Conservation (phyloP, 2,329 filamentous ascomycete species). For the Keithomyces neogunnii region DNA sequence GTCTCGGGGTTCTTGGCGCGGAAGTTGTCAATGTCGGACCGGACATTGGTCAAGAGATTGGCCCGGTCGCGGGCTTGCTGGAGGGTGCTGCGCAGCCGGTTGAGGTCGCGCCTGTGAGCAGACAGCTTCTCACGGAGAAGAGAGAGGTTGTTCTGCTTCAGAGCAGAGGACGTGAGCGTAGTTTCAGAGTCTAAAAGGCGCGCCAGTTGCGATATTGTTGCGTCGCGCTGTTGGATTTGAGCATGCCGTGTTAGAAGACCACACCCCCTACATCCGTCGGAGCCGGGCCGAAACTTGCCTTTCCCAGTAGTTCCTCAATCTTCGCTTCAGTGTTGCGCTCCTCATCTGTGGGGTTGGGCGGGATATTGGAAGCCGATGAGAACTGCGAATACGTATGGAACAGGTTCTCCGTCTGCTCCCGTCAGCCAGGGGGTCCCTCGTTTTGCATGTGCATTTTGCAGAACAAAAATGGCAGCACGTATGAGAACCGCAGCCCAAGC, state of each 20-base stretch:
- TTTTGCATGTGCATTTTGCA: neutral
- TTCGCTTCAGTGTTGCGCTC: conserved; percentile 73
- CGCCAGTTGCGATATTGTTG: conserved; percentile 70
- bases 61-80: conserved; percentile 73
- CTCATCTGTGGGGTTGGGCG: conserved; percentile 75
- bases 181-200: conserved; percentile 92
- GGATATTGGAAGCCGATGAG: conserved; percentile 69
- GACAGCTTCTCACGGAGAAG: conserved; percentile 84
- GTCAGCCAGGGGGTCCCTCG: neutral
- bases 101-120: conserved; percentile 77
- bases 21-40: conserved; percentile 86
- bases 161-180: conserved; percentile 73
- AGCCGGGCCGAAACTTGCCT: conserved; percentile 30
- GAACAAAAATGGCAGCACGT: neutral
- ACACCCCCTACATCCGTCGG: too few relatives aligned
- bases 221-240: conserved; percentile 55
- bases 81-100: conserved; percentile 65
- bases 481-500: neutral
- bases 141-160: conserved; percentile 94
- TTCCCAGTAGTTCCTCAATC: conserved; percentile 75
- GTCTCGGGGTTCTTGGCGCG: conserved; percentile 71
- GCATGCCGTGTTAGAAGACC: neutral
- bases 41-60: conserved; percentile 84
- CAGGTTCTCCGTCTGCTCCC: conserved; percentile 65
- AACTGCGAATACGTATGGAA: conserved; percentile 90